phyloP scores from a whole-genome alignment of 306 rosid species.

The Quercus ilex region DNA sequence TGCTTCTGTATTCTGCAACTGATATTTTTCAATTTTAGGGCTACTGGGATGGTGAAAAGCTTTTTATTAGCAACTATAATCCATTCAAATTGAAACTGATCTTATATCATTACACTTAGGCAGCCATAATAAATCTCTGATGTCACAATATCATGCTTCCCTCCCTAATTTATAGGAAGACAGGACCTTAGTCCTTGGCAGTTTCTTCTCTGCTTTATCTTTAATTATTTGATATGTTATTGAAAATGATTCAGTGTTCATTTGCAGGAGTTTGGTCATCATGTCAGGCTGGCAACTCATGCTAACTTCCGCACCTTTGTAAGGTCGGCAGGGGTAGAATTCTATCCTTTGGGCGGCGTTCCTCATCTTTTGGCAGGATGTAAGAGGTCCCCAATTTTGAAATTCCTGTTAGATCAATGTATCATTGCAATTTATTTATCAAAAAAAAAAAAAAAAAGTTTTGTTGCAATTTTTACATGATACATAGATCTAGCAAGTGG shows the following conservation, averaged over 20 bases:
- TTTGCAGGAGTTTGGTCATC: conserved; percentile 94
- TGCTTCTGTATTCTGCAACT: conserved; percentile 9
- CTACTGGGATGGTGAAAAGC: not conserved
- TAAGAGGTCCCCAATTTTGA: conserved; percentile 49
- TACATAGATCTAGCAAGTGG: too few relatives aligned
- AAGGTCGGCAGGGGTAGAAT: conserved; percentile 79
- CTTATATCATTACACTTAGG: not conserved
- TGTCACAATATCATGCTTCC: not conserved
- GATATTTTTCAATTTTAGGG: not conserved
- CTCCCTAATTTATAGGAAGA: not conserved
- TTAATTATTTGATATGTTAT: not conserved
- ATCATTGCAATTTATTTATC: not conserved
- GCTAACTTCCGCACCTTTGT: conserved; percentile 72
- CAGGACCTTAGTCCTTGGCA: not conserved
- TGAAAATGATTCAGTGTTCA: conserved; percentile 25
- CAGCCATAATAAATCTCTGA: not conserved
- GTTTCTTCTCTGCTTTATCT: not conserved
- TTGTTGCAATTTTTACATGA: too few relatives aligned
- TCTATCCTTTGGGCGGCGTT: conserved; percentile 97
- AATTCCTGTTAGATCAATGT: conserved; percentile 10
- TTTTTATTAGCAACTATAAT: not conserved
- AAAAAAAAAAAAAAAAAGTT: too few relatives aligned
- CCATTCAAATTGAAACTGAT: not conserved
- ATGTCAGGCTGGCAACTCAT: conserved; percentile 94
- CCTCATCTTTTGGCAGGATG: conserved; percentile 96